Percentiles rank a stretch among this genome's conserved stretches.
Conservation (phyloP, 1,284 basidiomycete genomes). For the Mrakiaceae sp. region DNA sequence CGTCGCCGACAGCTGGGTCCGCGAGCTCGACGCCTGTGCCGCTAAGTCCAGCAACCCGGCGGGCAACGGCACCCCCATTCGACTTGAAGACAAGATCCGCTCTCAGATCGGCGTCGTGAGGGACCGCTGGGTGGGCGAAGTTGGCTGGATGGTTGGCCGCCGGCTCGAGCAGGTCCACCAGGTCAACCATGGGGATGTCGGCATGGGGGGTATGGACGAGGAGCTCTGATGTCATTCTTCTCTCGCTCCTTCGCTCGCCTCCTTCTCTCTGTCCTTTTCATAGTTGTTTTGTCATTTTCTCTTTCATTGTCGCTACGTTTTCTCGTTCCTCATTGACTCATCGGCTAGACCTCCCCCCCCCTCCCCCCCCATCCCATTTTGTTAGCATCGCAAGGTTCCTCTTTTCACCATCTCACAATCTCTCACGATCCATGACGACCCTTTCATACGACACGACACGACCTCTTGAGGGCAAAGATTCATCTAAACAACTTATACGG, state of each 20-base stretch:
- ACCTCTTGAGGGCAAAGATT: too few species aligned
- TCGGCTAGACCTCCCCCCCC: too few species aligned
- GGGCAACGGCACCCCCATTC: not conserved
- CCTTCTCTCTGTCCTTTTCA: too few species aligned
- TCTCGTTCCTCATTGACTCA: too few species aligned
- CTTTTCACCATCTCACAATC: too few species aligned
- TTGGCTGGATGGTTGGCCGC: constrained; percentile 1
- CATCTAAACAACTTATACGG: too few species aligned
- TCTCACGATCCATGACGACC: too few species aligned
- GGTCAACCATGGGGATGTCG: not conserved
- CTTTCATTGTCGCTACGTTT: too few species aligned
- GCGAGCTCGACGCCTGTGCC: constrained; percentile 11
- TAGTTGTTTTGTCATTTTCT: too few species aligned
- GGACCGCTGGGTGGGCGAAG: constrained; percentile 5
- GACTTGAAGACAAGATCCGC: not conserved
- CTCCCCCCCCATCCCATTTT: too few species aligned
- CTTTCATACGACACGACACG: too few species aligned
- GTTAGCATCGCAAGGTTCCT: too few species aligned
- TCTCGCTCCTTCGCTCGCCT: not conserved
- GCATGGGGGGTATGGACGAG: constrained; percentile 5
- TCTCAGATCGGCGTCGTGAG: constrained; percentile 5
- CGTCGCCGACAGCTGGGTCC: constrained; percentile 11
- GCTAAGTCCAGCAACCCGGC: not conserved
- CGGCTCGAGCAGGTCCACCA: not conserved
- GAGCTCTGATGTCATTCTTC: not conserved